Evolutionary conservation across 2,329 filamentous ascomycete genomes (phyloP), one percentile per base, ranked within the genome.

Genomic region (Stemphylium beticola): DNA sequence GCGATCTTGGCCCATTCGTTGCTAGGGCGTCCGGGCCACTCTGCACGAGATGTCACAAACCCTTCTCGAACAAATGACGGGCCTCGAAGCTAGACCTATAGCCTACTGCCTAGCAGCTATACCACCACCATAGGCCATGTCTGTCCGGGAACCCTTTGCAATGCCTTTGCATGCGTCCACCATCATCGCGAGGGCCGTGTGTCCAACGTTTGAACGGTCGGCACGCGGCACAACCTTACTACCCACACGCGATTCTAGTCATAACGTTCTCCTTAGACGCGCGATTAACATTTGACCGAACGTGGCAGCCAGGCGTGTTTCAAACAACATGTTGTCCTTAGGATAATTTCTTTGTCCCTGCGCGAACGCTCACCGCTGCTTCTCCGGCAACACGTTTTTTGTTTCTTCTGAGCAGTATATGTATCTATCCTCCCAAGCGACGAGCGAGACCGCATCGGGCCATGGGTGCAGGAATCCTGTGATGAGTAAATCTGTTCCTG

Each of bases 31-130:
- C 54, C 43, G 48, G 53, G 34, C 48, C 47, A 51, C 41, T 41
- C 37, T 58, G 55, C 57, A 58, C 44, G 55, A 55, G 44, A 54
- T 51, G 53, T 55, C 55, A 57, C 58, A 61, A 20, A 47, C 32
- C 44, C 47, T 46, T 34, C 32, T 50, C 47, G 48, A 51, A 43
- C 57, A 49, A 49, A 57, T 57, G 41, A 47, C 45, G 34, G 20
- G 32, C 41, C 33, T 42, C 51, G 24, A 32, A 26, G 32, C 49
- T 39, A 50, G 46, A 22, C 38, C 49, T 42, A 49, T n/a, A 22
- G 20, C 18, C 38, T 22, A 24, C 17, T n/a, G 4, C 31, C 46
- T 37, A 44, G 22, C 32, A 40, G 36, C 36, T 44, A 50, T 45
- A 42, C 31, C 32, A 6, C 31, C 41, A 42, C 31, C 32, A 6